phyloP scores from a whole-genome alignment of 73 alveolate genomes.

The Tetrahymena elliotti region DNA sequence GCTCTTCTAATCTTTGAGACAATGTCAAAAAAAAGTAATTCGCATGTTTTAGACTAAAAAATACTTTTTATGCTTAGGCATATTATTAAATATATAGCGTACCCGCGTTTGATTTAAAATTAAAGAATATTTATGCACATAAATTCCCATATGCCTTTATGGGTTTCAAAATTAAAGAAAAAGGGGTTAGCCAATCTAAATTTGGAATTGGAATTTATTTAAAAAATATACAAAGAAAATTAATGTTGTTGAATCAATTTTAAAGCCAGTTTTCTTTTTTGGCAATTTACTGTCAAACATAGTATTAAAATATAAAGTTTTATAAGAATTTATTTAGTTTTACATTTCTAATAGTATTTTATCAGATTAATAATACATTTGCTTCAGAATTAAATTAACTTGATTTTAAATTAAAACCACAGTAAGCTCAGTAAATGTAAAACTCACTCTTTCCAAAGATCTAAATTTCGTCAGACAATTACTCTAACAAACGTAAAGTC shows the following conservation, averaged over 20 bases:
- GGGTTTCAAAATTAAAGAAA: background rate
- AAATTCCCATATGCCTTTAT: background rate
- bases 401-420: background rate
- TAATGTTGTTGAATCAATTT: background rate
- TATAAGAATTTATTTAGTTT: background rate
- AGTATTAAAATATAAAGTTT: background rate
- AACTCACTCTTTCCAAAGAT: background rate
- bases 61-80: background rate
- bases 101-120: background rate
- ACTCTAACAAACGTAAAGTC: background rate
- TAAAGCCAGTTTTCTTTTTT: too few relatives aligned
- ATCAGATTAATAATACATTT: background rate
- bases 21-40: background rate
- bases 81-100: background rate
- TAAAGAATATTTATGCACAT: background rate
- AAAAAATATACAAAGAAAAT: too few relatives aligned
- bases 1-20: background rate
- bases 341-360: background rate
- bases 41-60: background rate
- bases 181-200: background rate
- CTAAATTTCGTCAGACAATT: background rate
- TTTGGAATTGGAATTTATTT: background rate
- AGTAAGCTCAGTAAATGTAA: background rate
- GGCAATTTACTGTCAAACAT: too few relatives aligned
- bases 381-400: background rate